These are phyloP conservation scores for Yamadazyma siamensis DNA, from an alignment of 1,139 yeast species.

Conservation along the genomic window DNA sequence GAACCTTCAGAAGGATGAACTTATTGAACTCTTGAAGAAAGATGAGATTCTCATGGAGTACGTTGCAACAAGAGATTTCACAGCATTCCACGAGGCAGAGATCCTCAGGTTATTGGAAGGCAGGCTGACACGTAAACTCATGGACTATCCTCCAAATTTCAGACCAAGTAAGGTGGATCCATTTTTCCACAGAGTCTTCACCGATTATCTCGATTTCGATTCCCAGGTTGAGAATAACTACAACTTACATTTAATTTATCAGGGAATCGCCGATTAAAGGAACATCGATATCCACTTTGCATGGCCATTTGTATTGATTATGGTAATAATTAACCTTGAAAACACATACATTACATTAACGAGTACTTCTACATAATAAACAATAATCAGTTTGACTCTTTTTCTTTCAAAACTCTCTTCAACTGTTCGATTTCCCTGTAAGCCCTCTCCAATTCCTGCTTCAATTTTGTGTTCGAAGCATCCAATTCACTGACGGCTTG, in stretches of 20 bases:
- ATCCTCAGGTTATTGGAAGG: conserved; percentile 29
- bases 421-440: conserved; percentile 87
- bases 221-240: conserved; percentile 20
- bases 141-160: conserved; percentile 24
- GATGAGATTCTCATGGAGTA: conserved; percentile 34
- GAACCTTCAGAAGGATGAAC: conserved; percentile 21
- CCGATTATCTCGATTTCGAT: conserved; percentile 25
- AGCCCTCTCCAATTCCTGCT: conserved; percentile 61
- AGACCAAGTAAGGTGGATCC: conserved; percentile 36
- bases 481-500: conserved; percentile 66
- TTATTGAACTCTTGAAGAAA: conserved; percentile 24
- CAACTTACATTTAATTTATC: conserved; percentile 14
- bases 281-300: no score
- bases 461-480: conserved; percentile 24
- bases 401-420: conserved; percentile 47
- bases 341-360: no score
- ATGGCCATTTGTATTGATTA: no score
- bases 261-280: conserved; percentile 2
- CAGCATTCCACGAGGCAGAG: conserved; percentile 36
- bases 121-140: conserved; percentile 25
- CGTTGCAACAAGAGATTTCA: conserved; percentile 26
- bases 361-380: no score
- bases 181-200: conserved; percentile 25
- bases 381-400: no score
- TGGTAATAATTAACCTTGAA: no score